A percentile compares a stretch with the other conserved stretches of the same genome.
phyloP scores from a whole-genome alignment of 345 rosid genomes.

The Arabidopsis suecica region DNA sequence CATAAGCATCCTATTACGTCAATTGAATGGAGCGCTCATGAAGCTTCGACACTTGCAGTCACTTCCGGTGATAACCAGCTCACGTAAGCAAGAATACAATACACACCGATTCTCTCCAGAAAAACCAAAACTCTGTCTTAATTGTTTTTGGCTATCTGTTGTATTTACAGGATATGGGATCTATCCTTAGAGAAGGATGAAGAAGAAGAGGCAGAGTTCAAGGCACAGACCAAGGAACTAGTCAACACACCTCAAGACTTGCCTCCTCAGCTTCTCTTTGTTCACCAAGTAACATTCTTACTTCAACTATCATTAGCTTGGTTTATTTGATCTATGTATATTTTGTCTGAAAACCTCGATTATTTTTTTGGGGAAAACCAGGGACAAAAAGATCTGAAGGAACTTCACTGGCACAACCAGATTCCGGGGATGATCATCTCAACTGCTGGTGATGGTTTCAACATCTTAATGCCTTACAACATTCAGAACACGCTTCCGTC shows the following conservation, averaged over 20 bases:
- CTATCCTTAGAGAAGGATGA: slow-evolving; percentile 92
- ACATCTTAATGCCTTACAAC: slow-evolving; percentile 91
- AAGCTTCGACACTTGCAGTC: slow-evolving; percentile 85
- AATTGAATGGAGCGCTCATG: slow-evolving; percentile 93
- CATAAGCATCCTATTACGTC: slow-evolving; percentile 93
- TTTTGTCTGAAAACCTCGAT: slow-evolving; percentile 3
- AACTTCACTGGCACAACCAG: slow-evolving; percentile 93
- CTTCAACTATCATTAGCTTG: neutral
- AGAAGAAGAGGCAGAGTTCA: slow-evolving; percentile 95
- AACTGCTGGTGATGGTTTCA: slow-evolving; percentile 86
- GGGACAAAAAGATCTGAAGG: slow-evolving; percentile 97
- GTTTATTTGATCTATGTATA: slow-evolving; percentile 4
- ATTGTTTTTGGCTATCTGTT: slow-evolving; percentile 1
- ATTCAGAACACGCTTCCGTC: slow-evolving; percentile 87
- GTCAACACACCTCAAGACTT: slow-evolving; percentile 83
- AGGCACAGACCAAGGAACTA: slow-evolving; percentile 76
- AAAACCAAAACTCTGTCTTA: neutral
- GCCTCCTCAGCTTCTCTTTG: slow-evolving; percentile 95
- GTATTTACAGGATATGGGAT: slow-evolving; percentile 81
- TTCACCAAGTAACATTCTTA: slow-evolving; percentile 73
- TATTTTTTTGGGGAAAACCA: slow-evolving; percentile 8
- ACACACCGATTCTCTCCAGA: neutral
- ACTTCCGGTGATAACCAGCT: slow-evolving; percentile 88
- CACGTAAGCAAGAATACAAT: slow-evolving; percentile 59
- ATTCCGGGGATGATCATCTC: slow-evolving; percentile 92